These are phyloP conservation scores for Hyphopichia wangnamkhiaoensis DNA, from an alignment of 1,139 yeast genomes.

Conservation along the genomic window DNA sequence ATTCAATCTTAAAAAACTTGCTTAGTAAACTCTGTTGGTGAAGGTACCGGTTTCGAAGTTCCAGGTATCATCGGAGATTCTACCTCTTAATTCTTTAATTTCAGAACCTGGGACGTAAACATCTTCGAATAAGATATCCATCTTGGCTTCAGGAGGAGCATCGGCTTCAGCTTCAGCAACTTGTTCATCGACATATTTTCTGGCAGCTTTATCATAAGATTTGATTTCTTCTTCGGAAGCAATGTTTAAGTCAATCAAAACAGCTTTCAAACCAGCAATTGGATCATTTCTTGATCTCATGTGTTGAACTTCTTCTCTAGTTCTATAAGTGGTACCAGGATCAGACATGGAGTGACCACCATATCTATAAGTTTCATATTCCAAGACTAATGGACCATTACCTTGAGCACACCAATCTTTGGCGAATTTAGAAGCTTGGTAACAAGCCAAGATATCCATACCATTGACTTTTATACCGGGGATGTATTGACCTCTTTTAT, in stretches of 20 bases:
- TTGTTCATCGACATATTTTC: constrained; percentile 93
- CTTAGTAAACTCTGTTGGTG: constrained; percentile 52
- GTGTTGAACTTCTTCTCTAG: constrained; percentile 99
- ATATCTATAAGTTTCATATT: constrained; percentile 97
- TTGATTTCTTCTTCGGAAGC: constrained; percentile 95
- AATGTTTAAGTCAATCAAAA: constrained; percentile 75
- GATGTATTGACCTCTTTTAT: constrained; percentile 98
- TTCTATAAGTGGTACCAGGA: constrained; percentile 99
- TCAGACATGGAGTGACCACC: constrained; percentile 99
- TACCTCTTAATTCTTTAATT: constrained; percentile 90
- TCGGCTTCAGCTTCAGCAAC: constrained; percentile 91
- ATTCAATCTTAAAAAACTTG: too few relatives aligned
- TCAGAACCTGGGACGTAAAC: constrained; percentile 95
- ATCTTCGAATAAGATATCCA: constrained; percentile 93
- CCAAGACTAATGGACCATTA: constrained; percentile 94
- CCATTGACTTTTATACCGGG: constrained; percentile 99
- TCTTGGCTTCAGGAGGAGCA: constrained; percentile 93
- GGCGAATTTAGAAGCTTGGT: constrained; percentile 95
- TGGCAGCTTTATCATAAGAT: constrained; percentile 91
- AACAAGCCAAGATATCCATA: constrained; percentile 94
- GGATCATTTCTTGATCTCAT: constrained; percentile 99
- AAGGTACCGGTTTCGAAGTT: constrained; percentile 75
- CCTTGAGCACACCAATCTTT: constrained; percentile 94
- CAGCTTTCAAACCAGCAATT: constrained; percentile 91
- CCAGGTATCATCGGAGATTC: constrained; percentile 94